Base-by-base conservation (phyloP, 495 filamentous ascomycete genomes). In the Lasiosphaeriaceae sp. region DNA sequence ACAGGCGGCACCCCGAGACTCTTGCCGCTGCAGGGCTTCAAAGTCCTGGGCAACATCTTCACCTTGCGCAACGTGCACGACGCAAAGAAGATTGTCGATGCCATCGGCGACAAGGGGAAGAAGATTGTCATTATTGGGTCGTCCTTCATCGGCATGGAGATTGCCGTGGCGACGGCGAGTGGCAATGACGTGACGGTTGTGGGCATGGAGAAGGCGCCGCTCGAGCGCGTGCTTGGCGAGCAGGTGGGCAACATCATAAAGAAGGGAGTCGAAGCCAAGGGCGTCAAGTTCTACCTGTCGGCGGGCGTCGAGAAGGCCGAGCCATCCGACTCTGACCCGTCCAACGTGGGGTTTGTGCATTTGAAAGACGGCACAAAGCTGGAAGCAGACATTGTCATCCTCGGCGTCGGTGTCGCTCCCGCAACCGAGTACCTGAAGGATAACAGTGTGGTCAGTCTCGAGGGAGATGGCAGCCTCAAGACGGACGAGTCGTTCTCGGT, bases 101-200 rank as follows among this genome's bases (percentile, higher is more conserved):
- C 90, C 3, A 83, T 92, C 17, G 90, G 89, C n/a, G 82, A 87
- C 14, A 89, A 89, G 66, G 86, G 85, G 43, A 96, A 94, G 78
- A 96, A 96, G 72, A 83, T 97, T 63, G 91, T 96, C 35, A 79
- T 98, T 17, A 83, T 98, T 54, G 94, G 94, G 19, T 89, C 84
- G 52, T 92, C 88, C 47, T 97, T 98, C 72, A 98, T 98, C 69
- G 83, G 94, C 37, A 95, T 98, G 92, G 94, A 98, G 73, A 82
- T 96, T 24, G 90, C 86, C 41, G 96, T 92, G 50, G 84, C 84
- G 34, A 85, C 85, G 2, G 73, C 83, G 12, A 86, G 86, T 52
- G 84, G 83, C 50, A 90, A 97, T 65, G 73, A 83, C 17, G 89
- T 98, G 37, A 88, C 88, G n/a, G 83, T 97, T 52, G 78, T 98